Base-by-base conservation (phyloP, 495 filamentous ascomycete genomes). In the Gamarada debralockiae region DNA sequence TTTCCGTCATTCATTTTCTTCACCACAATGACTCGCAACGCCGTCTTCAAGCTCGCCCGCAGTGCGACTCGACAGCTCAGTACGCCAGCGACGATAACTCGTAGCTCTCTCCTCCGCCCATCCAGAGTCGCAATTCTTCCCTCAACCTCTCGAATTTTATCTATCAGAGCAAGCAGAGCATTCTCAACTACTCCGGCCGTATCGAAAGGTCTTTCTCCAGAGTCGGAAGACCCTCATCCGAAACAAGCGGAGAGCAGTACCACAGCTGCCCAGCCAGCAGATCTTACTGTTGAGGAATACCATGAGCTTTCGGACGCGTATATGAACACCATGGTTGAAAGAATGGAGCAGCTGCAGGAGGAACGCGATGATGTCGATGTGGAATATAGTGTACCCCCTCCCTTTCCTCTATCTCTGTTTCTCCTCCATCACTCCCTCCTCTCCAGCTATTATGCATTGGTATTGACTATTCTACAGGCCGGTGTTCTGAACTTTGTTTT, bases 401-500 rank as follows among this genome's bases (percentile, higher is more conserved):
- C n/a, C n/a, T n/a, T n/a, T n/a, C n/a, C n/a, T n/a, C n/a, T n/a
- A n/a, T n/a, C n/a, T n/a, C n/a, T n/a, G 37, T 40, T 9, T 6
- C 15, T 40, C 37, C 37, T 40, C 37, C 37, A 40, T 7, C 37
- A 10, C n/a, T n/a, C n/a, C n/a, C n/a, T n/a, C n/a, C n/a, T n/a
- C n/a, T 40, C 5, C 20, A 15, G 31, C 31, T 34, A 8, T 34
- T 40, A 18, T n/a, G 4, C 20, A 17, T 18, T n/a, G 40, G 21
- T 22, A 21, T 17, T 43, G 21, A 43, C 14, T 5, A 1, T 37
- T 17, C 21, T 12, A 34, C 56, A 95, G 89, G 80, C 88, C 45
- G 95, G 93, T 41, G 90, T 97, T 40, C 70, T 99, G 45, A 92
- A 83, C 53, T 67, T 97, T 53, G 69, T 66, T 18, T 70, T 86